Conservation (phyloP, 2,329 filamentous ascomycete species). For the Ophiostoma sp. region DNA sequence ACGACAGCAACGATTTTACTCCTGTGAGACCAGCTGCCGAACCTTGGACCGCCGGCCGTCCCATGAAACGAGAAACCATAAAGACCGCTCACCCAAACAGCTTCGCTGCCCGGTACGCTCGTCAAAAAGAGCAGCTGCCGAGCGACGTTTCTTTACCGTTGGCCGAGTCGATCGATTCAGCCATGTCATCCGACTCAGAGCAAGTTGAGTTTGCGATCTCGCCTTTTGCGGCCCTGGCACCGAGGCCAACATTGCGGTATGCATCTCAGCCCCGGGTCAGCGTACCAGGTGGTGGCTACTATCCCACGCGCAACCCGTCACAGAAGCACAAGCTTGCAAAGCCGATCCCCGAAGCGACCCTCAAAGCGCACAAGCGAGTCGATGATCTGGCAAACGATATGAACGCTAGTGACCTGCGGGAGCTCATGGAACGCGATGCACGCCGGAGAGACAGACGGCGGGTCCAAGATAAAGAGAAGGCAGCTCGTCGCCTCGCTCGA, state of each 20-base stretch:
- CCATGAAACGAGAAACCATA: slow-evolving; percentile 64
- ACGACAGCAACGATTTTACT: slow-evolving; percentile 49
- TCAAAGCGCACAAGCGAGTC: slow-evolving; percentile 63
- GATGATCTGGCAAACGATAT: slow-evolving; percentile 80
- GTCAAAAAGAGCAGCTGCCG: slow-evolving; percentile 53
- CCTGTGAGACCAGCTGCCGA: slow-evolving; percentile 64
- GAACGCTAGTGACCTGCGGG: slow-evolving; percentile 78
- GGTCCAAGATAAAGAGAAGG: slow-evolving; percentile 64
- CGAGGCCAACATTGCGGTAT: slow-evolving; percentile 79
- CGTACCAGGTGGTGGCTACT: slow-evolving; percentile 46
- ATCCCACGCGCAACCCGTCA: slow-evolving; percentile 51
- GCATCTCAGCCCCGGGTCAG: slow-evolving; percentile 63
- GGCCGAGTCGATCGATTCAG: slow-evolving; percentile 73
- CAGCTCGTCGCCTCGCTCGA: slow-evolving; percentile 64
- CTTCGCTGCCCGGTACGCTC: slow-evolving; percentile 38
- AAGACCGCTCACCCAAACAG: slow-evolving; percentile 53
- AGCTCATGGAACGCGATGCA: slow-evolving; percentile 86
- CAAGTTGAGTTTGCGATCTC: slow-evolving; percentile 78
- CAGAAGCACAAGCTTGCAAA: slow-evolving; percentile 53
- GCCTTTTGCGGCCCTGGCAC: slow-evolving; percentile 75
- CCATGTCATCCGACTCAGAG: slow-evolving; percentile 73
- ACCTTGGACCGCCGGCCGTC: slow-evolving; percentile 60
- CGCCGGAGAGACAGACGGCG: slow-evolving; percentile 75
- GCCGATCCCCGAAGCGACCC: slow-evolving; percentile 60
- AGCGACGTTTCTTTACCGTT: slow-evolving; percentile 76